These are phyloP conservation scores for Licmophora abbreviata DNA, from an alignment of 108 stramenopile species.

Conservation along the genomic window DNA sequence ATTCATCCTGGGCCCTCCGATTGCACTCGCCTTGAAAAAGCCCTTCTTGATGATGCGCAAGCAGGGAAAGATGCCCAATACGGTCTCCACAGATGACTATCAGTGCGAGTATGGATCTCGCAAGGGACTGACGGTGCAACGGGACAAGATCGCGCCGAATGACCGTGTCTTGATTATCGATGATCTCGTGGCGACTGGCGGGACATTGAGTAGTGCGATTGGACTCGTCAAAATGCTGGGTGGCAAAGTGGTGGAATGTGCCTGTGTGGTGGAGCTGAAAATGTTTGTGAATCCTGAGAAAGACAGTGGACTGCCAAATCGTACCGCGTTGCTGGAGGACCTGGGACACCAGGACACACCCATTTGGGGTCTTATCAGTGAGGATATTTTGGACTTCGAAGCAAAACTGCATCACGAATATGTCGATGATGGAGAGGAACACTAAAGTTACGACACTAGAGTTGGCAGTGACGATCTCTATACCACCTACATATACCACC, in stretches of 20 bases:
- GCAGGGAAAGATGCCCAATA: constrained; percentile 97
- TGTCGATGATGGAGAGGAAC: constrained; percentile 88
- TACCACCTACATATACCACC: too few relatives aligned
- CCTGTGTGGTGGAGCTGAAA: constrained; percentile 88
- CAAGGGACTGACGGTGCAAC: constrained; percentile 84
- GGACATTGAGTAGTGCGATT: constrained; percentile 80
- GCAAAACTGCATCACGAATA: constrained; percentile 67
- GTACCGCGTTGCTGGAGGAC: constrained; percentile 60
- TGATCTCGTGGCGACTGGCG: constrained; percentile 97
- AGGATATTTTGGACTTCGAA: constrained; percentile 76
- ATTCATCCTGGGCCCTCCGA: constrained; percentile 94
- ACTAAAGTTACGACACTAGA: constrained; percentile 34
- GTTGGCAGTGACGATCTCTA: too few relatives aligned
- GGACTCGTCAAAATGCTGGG: constrained; percentile 66
- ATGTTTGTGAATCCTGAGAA: constrained; percentile 75
- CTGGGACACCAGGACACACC: constrained; percentile 57
- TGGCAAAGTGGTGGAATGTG: constrained; percentile 80
- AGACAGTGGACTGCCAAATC: constrained; percentile 62
- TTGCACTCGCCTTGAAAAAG: constrained; percentile 91
- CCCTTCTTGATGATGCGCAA: constrained; percentile 99
- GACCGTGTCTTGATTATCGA: constrained; percentile 92
- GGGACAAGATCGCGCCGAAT: constrained; percentile 77
- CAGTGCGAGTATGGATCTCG: constrained; percentile 93
- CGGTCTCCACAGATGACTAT: constrained; percentile 73
- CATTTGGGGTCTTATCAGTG: constrained; percentile 83